Evolutionary conservation across 2,329 filamentous ascomycete genomes (phyloP).

Genomic region (Periconia digitata): DNA sequence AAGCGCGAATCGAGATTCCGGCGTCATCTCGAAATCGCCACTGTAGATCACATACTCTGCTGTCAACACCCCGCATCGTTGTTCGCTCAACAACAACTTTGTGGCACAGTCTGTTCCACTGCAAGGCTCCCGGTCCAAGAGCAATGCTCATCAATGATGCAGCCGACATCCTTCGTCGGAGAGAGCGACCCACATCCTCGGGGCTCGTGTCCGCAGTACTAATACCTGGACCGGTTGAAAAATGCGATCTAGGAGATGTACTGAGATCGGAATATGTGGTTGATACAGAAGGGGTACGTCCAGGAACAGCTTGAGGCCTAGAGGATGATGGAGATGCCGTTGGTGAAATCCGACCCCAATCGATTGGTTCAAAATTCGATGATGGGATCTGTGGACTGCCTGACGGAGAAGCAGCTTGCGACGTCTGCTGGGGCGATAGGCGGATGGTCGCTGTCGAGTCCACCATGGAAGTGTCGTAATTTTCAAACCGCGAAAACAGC

Average conservation of each 20-base stretch:
- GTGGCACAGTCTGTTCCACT: conserved; percentile 30
- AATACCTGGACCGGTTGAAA: conserved; percentile 6
- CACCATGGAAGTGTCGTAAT: conserved; percentile 7
- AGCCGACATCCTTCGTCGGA: conserved; percentile 20
- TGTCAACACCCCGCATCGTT: conserved; percentile 12
- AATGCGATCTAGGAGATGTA: conserved; percentile 14
- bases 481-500: conserved; percentile 18
- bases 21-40: conserved; percentile 33
- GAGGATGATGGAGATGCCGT: conserved; percentile 1
- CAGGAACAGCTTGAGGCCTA: neutral
- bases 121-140: conserved; percentile 28
- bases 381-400: conserved; percentile 15
- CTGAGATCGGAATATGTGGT: conserved; percentile 19
- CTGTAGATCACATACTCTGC: conserved; percentile 25
- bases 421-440: conserved; percentile 6
- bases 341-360: conserved; percentile 17
- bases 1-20: conserved; percentile 26
- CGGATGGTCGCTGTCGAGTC: conserved; percentile 16
- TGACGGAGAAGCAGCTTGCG: conserved; percentile 15
- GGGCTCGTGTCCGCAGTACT: conserved; percentile 25
- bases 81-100: conserved; percentile 32
- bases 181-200: conserved; percentile 11
- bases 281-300: conserved; percentile 22
- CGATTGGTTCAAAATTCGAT: conserved; percentile 16
- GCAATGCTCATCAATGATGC: conserved; percentile 26